These are phyloP conservation scores for Yarrowia osloensis DNA, from an alignment of 805 yeast genomes.

Conservation along the genomic window DNA sequence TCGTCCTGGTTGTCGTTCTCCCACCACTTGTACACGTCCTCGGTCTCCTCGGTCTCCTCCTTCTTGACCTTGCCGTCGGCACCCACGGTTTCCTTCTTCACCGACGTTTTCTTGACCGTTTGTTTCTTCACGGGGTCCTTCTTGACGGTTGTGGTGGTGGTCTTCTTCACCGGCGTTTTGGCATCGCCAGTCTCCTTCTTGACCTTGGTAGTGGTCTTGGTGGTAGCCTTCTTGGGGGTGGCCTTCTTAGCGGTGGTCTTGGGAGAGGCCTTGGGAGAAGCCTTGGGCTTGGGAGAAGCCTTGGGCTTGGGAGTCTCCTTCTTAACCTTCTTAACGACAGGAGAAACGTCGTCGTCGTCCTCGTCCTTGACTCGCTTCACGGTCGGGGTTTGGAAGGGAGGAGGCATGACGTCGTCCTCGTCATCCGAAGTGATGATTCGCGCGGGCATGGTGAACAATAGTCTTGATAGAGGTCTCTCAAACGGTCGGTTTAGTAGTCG, in stretches of 20 bases:
- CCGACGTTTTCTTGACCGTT: constrained; percentile 33
- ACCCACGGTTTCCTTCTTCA: constrained; percentile 28
- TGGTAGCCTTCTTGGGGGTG: background rate
- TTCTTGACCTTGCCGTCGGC: constrained; percentile 30
- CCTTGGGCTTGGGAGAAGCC: too few species aligned
- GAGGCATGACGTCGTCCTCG: constrained; percentile 28
- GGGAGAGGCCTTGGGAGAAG: too few species aligned
- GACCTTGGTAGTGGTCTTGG: constrained; percentile 2
- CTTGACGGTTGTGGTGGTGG: constrained; percentile 12
- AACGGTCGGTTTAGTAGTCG: too few species aligned
- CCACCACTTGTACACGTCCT: constrained; percentile 80
- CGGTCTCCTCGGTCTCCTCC: constrained; percentile 50
- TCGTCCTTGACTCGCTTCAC: constrained; percentile 29
- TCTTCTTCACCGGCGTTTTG: background rate
- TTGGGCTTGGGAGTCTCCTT: too few species aligned
- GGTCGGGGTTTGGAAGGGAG: background rate
- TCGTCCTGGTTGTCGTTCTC: constrained; percentile 67
- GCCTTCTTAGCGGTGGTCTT: background rate
- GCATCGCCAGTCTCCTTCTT: background rate
- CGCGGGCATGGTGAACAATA: constrained; percentile 7
- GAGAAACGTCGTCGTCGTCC: background rate
- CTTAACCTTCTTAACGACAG: constrained; percentile 6
- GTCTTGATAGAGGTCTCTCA: background rate
- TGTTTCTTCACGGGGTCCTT: constrained; percentile 33
- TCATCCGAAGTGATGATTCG: constrained; percentile 26